Evolutionary conservation across 805 yeast species (phyloP), one percentile per base, ranked within the genome.

Genomic region (Lipomyces lipofer): DNA sequence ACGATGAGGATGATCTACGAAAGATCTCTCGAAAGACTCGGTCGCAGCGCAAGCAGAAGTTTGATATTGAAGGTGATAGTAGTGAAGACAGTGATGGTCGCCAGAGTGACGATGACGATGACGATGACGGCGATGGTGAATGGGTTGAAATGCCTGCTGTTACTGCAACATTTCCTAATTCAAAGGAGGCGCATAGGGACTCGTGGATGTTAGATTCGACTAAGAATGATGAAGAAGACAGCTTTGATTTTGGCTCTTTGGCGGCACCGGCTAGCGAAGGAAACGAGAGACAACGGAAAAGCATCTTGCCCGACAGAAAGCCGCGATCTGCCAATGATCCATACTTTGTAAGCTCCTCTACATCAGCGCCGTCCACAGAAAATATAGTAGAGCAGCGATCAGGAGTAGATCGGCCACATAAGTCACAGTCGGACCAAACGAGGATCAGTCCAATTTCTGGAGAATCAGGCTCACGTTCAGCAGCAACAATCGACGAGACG

Each of bases 171-270:
- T 17, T 28, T 21, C 30, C 43, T 22, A 10, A 15, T 40, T 12
- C 43, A 22, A 32, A 40, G 9, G 7, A 10, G 2, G 22, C 49
- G 22, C 17, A 17, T 8, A 43, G 60, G 15, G 60, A 56, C 15
- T 35, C 48, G 27, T 56, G 60, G 60, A 56, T 56, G 60, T 12
- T 44, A n/a, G 45, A 30, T 15, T 29, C 33, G 5, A 27, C 25
- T 19, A 27, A 13, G 25, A 21, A 29, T 6, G 24, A n/a, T 29
- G 28, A n/a, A 32, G 33, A 24, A 4, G 22, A 15, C 8, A 17
- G 15, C n/a, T 52, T 51, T 32, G 60, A 56, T 88, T 56, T 56
- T 38, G 45, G 46, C 2, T 48, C 57, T 2, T 43, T 56, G 17
- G 57, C 54, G 3, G 58, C 48, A 2, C 32, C 50, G 13, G 51